Base-by-base conservation (phyloP, 1,284 basidiomycete species). In the Somion occarium region DNA sequence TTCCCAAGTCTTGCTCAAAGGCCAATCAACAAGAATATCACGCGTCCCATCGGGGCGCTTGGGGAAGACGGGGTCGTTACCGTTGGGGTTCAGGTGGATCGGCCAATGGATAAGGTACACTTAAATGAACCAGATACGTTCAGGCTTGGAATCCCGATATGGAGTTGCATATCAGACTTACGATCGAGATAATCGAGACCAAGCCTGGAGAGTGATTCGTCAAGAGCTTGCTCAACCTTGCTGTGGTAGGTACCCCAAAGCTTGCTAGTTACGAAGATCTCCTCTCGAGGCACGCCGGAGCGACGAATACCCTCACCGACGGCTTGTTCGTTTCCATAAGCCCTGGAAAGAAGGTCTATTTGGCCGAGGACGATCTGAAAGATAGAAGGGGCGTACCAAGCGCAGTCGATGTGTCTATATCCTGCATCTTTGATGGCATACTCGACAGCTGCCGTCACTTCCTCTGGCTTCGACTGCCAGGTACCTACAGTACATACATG, bases 101-200 rank as follows among this genome's bases (percentile, higher is more conserved):
- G 91, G 91, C 91, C 91, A 93, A 69, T 93, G 90, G 44, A 93
- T 71, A 44, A 91, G 79, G 63, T 87, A 85, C 49, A 88, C 85
- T 85, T 53, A n/a, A 27, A 34, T 25, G 7, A 7, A 34, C 30
- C 30, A 15, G 30, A n/a, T n/a, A n/a, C n/a, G n/a, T n/a, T n/a
- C n/a, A n/a, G n/a, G n/a, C n/a, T n/a, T n/a, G n/a, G n/a, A 15
- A 34, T 34, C 15, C 30, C 30, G 30, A 7, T 34, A 34, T 34
- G 24, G 7, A 22, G 23, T 23, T 30, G 27, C 11, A 24, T 4
- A 44, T 15, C 12, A 30, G 38, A 70, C 81, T 56, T 60, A 89
- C 79, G 66, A 64, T 93, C 91, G 42, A 93, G 78, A 65, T 92
- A 92, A 68, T 89, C 83, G 25, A 79, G 78, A 9, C 84, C 90